These are phyloP conservation scores for Boletus patriciae DNA, from an alignment of 768 basidiomycete species.

Conservation along the genomic window DNA sequence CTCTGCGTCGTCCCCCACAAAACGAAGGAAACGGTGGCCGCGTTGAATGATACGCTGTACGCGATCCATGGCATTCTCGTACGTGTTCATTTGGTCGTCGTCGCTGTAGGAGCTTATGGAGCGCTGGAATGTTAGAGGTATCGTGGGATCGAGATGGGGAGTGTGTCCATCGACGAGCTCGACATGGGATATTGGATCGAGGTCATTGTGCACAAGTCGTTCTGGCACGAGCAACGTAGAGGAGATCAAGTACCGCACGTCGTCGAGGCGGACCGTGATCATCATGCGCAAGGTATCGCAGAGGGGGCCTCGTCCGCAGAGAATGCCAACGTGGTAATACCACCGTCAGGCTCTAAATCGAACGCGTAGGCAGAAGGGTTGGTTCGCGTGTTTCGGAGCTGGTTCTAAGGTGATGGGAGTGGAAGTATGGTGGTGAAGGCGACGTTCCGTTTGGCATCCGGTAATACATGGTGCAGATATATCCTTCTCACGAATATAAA, in stretches of 20 bases:
- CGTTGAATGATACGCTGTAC: constrained; percentile 1
- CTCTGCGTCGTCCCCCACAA: constrained; percentile 8
- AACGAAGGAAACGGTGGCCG: neutral
- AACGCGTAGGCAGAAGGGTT: neutral
- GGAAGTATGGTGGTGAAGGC: neutral
- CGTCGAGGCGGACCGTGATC: neutral
- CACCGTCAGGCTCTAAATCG: neutral
- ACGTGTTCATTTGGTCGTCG: neutral
- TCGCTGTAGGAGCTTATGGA: neutral
- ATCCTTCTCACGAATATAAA: too few species aligned
- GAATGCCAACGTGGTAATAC: too few species aligned
- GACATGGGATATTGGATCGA: constrained; percentile 24
- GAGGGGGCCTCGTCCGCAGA: neutral
- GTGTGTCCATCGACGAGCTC: constrained; percentile 2
- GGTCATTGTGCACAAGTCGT: neutral
- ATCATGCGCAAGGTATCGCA: neutral
- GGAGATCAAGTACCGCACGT: neutral
- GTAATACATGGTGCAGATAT: too few species aligned
- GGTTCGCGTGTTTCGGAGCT: neutral
- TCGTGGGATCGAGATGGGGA: neutral
- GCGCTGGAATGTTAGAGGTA: neutral
- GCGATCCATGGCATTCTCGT: constrained; percentile 11
- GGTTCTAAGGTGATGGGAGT: neutral
- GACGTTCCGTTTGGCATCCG: too few species aligned
- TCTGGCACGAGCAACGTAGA: neutral